These are phyloP conservation scores for Zygoascus hellenicus DNA, from an alignment of 1,139 yeast species.

Conservation along the genomic window DNA sequence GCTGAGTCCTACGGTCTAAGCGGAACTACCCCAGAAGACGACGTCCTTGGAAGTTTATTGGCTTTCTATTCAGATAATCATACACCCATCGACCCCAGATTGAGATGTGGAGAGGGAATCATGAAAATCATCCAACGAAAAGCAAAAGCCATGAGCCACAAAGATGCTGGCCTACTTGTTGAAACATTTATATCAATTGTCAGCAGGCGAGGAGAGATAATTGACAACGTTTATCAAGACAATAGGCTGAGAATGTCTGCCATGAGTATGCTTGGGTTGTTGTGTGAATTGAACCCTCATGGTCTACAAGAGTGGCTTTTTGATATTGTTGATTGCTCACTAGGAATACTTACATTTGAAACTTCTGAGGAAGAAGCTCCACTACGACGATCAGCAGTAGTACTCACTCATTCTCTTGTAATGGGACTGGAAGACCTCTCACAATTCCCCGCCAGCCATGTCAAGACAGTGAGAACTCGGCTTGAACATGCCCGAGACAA, in stretches of 20 bases:
- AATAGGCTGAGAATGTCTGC: conserved; percentile 74
- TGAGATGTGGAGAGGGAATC: conserved; percentile 78
- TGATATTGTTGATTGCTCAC: conserved; percentile 65
- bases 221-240: conserved; percentile 39
- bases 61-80: conserved; percentile 39
- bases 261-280: conserved; percentile 64
- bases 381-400: conserved; percentile 72
- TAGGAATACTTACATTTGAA: conserved; percentile 67
- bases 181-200: conserved; percentile 39
- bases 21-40: conserved; percentile 6
- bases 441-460: conserved; percentile 17
- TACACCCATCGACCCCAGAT: conserved; percentile 51
- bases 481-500: conserved; percentile 18
- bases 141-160: conserved; percentile 46
- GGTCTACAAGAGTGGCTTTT: conserved; percentile 46
- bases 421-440: conserved; percentile 29
- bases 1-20: conserved; percentile 40
- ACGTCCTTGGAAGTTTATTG: conserved; percentile 40
- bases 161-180: conserved; percentile 34
- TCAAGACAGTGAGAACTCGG: conserved; percentile 20
- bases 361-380: conserved; percentile 42
- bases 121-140: conserved; percentile 50
- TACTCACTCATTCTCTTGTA: conserved; percentile 55
- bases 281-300: conserved; percentile 54
- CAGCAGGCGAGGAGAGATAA: conserved; percentile 30